Conservation (phyloP, 441 rosid species). For the Capsella rubella region DNA sequence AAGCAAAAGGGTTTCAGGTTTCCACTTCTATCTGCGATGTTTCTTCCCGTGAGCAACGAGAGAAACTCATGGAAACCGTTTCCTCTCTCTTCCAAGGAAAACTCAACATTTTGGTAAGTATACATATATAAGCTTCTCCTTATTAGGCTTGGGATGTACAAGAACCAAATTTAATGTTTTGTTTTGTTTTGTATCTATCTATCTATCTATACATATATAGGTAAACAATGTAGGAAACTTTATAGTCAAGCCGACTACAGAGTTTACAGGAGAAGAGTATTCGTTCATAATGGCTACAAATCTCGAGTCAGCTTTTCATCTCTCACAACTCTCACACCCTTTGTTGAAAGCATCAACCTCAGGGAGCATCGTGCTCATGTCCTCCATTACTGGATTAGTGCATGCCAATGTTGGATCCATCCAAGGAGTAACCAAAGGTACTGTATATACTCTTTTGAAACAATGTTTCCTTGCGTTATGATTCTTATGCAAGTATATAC, state of each 20-base stretch:
- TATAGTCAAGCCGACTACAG: neutral
- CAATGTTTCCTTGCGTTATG: neutral
- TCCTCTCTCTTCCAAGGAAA: neutral
- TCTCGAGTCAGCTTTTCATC: neutral
- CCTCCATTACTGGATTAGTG: neutral
- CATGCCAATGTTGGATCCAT: neutral
- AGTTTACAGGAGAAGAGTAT: neutral
- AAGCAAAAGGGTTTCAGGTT: neutral
- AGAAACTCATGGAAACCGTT: neutral
- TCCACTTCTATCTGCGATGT: neutral
- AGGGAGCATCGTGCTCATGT: neutral
- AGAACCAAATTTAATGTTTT: neutral
- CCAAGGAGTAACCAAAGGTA: neutral
- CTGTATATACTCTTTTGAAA: neutral
- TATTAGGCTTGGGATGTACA: neutral
- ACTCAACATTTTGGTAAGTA: neutral
- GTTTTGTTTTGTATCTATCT: too few species aligned
- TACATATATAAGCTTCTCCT: neutral
- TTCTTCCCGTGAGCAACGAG: neutral
- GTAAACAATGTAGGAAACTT: neutral
- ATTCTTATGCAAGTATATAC: neutral
- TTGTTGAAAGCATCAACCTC: neutral
- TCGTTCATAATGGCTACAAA: conserved; percentile 6
- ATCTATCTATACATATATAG: neutral
- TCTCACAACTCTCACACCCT: neutral